A percentile compares a stretch with the other conserved stretches of the same genome.
phyloP scores from a whole-genome alignment of 352 stramenopile genomes.

The Plasmopara muralis region DNA sequence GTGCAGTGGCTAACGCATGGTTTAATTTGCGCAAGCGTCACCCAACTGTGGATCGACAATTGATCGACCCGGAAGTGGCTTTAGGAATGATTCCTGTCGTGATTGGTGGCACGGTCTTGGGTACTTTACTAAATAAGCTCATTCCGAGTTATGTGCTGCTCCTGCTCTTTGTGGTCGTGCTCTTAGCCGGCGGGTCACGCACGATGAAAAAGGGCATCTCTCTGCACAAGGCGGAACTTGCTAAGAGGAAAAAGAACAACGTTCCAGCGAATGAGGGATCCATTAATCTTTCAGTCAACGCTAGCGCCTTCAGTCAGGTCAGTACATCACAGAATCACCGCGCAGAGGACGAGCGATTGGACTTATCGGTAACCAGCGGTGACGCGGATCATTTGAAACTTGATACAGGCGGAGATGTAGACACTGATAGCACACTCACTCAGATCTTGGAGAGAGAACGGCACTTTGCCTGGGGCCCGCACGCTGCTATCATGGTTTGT shows the following conservation, averaged over 20 bases:
- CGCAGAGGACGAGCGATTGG: slow-evolving; percentile 13
- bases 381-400: slow-evolving; percentile 1
- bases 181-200: slow-evolving; percentile 27
- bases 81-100: slow-evolving; percentile 60
- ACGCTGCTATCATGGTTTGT: slow-evolving; percentile 36
- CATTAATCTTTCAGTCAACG: slow-evolving; percentile 6
- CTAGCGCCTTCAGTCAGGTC: slow-evolving; percentile 15
- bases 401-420: slow-evolving; percentile 3
- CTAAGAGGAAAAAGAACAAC: slow-evolving; percentile 22
- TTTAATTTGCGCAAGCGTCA: slow-evolving; percentile 64
- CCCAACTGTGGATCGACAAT: slow-evolving; percentile 41
- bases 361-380: slow-evolving; percentile 1
- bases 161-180: slow-evolving; percentile 43
- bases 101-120: slow-evolving; percentile 48
- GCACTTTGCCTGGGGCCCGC: slow-evolving; percentile 32
- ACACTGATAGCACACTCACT: slow-evolving; percentile 4
- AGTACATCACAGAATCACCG: slow-evolving; percentile 13
- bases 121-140: slow-evolving; percentile 50
- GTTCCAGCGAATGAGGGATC: slow-evolving; percentile 2
- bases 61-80: slow-evolving; percentile 50
- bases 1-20: slow-evolving; percentile 50
- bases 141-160: slow-evolving; percentile 56
- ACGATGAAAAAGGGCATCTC: slow-evolving; percentile 23
- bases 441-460: slow-evolving; percentile 31
- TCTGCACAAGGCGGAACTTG: slow-evolving; percentile 34